These are phyloP conservation scores for Plasmodium knowlesi DNA, from an alignment of 169 alveolate genomes.

Conservation along the genomic window DNA sequence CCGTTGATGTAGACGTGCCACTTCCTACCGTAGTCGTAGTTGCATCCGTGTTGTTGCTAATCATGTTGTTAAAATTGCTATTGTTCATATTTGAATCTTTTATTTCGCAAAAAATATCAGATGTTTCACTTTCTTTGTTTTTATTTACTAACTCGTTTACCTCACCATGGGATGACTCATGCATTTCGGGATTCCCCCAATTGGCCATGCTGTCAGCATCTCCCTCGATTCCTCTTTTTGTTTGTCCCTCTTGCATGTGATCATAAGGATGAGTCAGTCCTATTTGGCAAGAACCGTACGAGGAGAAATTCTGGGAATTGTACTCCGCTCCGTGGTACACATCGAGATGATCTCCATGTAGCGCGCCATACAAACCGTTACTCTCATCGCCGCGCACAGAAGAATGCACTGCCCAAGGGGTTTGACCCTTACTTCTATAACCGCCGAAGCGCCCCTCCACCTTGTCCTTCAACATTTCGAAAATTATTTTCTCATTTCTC, in stretches of 20 bases:
- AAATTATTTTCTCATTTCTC: slow-evolving; percentile 49
- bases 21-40: slow-evolving; percentile 3
- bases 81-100: slow-evolving; percentile 4
- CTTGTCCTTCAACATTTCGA: slow-evolving; percentile 47
- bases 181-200: slow-evolving; percentile 9
- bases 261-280: background rate
- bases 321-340: background rate
- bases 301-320: background rate
- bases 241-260: background rate
- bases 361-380: background rate
- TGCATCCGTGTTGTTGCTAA: slow-evolving; percentile 32
- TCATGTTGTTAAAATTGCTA: slow-evolving; percentile 18
- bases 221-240: background rate
- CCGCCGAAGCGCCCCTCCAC: background rate
- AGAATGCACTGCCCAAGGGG: background rate
- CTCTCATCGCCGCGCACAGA: background rate
- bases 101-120: slow-evolving; percentile 15
- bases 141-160: background rate
- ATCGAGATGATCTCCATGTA: background rate
- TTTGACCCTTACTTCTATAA: background rate
- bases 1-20: background rate
- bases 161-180: background rate
- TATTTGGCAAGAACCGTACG: background rate
- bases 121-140: slow-evolving; percentile 17
- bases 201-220: background rate